A percentile compares a stretch with the other conserved stretches of the same genome.
These are phyloP conservation scores for Crepidotus sp. DNA, from an alignment of 1,284 basidiomycete genomes.

Conservation along the genomic window DNA sequence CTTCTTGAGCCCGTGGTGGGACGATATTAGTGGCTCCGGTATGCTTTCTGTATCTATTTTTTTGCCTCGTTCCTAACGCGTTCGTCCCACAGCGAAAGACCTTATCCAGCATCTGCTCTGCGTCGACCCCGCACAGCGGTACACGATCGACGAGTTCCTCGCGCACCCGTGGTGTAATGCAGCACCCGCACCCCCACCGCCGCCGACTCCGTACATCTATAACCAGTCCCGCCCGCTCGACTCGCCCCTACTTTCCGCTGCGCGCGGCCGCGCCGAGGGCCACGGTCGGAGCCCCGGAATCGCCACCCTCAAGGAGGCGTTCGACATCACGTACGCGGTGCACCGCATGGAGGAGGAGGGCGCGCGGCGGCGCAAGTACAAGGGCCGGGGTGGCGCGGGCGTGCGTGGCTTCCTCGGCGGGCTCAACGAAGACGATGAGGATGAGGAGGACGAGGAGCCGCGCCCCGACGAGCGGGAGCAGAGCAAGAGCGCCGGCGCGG, in stretches of 20 bases:
- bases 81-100: constrained; percentile 73
- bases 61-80: constrained; percentile 10
- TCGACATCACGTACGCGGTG: constrained; percentile 98
- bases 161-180: constrained; percentile 93
- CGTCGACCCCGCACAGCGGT: constrained; percentile 91
- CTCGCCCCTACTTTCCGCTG: constrained; percentile 82
- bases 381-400: constrained; percentile 71
- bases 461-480: constrained; percentile 17
- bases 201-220: constrained; percentile 51
- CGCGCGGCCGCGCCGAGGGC: constrained; percentile 68
- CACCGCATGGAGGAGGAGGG: constrained; percentile 99
- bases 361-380: constrained; percentile 72
- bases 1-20: constrained; percentile 99
- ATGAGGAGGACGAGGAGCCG: constrained; percentile 42
- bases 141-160: constrained; percentile 97
- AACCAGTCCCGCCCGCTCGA: constrained; percentile 54
- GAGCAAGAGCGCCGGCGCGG: constrained; percentile 8
- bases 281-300: constrained; percentile 89
- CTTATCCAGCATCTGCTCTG: constrained; percentile 92
- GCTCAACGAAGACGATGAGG: constrained; percentile 91
- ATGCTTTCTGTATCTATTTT: constrained; percentile 19
- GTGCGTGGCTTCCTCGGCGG: constrained; percentile 73
- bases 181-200: constrained; percentile 50
- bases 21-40: constrained; percentile 84
- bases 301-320: constrained; percentile 91